Evolutionary conservation across 805 yeast species (phyloP), one percentile per base, ranked within the genome.

Genomic region (Metschnikowia colocasiae): DNA sequence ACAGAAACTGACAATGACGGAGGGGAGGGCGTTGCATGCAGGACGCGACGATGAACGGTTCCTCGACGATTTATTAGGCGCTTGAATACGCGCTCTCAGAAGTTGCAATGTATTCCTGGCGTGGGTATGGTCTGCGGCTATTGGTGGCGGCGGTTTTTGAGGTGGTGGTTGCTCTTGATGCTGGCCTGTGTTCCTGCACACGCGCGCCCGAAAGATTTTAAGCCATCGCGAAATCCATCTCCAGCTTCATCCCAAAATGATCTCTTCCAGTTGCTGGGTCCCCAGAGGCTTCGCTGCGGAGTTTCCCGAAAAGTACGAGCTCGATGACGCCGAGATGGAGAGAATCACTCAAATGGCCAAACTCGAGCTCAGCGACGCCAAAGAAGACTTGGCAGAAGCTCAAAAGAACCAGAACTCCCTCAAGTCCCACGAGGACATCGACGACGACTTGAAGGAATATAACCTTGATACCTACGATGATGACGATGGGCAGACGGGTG

Each of bases 241-340:
- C 43, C 40, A 25, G 30, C 20, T 27, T 27, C 35, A 40, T 4
- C 19, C 35, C 37, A 15, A 18, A 39, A 90, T 91, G 96, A 85
- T 92, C 54, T 89, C 99, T 33, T 85, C 97, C 23, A 83, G 94
- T 41, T 73, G 83, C 43, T 94, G 99, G 98, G 96, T 92, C 20
- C 97, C 98, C 42, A 81, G 96, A 60, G 99, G 99, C 4, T 86
- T 77, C 65, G 95, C 99, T 25, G 80, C 95, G 32, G 97, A 91
- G 65, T 87, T 84, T 62, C 98, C 99, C 5, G 88, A 82, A 59
- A 80, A 85, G 61, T 90, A 89, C 59, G 96, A 88, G 56, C 71
- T 92, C 46, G 83, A 90, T 56, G 98, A 94, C 52, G 92, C 80
- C 50, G 99, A 94, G 69, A 83, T 94, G 87, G 92, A 81, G 48